Base-by-base conservation (phyloP, 352 stramenopile genomes). In the Phytopythium ostracodes region DNA sequence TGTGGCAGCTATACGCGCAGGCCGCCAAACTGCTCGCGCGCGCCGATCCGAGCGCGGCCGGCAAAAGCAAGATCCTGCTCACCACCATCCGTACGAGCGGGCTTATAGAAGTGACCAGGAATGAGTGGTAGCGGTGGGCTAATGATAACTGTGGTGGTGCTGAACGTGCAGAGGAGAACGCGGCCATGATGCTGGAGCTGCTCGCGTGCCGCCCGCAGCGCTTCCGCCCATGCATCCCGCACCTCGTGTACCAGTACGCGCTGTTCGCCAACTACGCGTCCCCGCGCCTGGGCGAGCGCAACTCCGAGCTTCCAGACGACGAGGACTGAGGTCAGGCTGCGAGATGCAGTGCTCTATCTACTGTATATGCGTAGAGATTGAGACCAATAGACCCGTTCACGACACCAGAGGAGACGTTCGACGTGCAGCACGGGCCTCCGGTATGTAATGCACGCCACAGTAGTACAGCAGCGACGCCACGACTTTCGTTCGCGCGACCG, bases 221-320 rank as follows among this genome's bases (percentile, higher is more conserved):
- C 14, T 98, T 98, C 68, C 86, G 88, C 55, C 94, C 94, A 2
- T 92, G 79, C 24, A 98, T 98, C 62, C 93, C 96, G 17, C 87
- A 98, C 72, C 81, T 98, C 22, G 91, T 98, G 49, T 98, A 98
- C 72, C 94, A 98, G 64, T 98, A 98, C 66, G 87, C 84, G 12
- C 75, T 97, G 9, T 98, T 86, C 66, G 79, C 86, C 56, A 98
- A 98, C 75, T 98, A 97, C 54, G 58, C 73, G n/a, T 94, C 87
- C 0, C 40, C 61, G 25, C 64, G 67, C n/a, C 75, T 98, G 22
- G 64, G 71, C 22, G 46, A 62, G 14, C 24, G 57, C 43, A 97
- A 97, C 50, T 82, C 84, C 0, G 91, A 97, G 61, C 74, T 97
- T 25, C 67, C 77, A 10, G 70, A 76, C 15, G 59, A 77, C 18